These are phyloP conservation scores for Coemansia sp. DNA, from an alignment of 192 early-diverging fungal species.

Conservation along the genomic window DNA sequence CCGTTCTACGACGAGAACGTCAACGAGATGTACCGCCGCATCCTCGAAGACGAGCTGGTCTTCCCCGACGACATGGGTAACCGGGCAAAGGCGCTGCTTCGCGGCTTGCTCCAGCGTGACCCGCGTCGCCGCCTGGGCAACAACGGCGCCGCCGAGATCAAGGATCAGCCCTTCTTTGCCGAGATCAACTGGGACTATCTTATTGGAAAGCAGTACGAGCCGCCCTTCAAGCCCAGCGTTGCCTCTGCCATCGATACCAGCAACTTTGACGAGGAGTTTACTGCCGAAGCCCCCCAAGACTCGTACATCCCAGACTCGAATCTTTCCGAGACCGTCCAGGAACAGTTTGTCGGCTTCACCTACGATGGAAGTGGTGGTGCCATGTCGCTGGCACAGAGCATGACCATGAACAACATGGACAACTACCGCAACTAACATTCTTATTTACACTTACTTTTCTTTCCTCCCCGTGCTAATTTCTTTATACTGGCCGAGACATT, in stretches of 20 bases:
- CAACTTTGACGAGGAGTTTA: constrained; percentile 99
- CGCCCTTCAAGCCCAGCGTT: constrained; percentile 92
- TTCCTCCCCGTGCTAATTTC: too few species aligned
- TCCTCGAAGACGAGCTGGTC: constrained; percentile 1
- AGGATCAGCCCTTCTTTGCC: constrained; percentile 91
- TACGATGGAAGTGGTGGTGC: constrained; percentile 78
- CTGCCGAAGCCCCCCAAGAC: constrained; percentile 88
- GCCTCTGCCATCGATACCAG: constrained; percentile 88
- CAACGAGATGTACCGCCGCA: constrained; percentile 70
- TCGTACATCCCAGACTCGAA: constrained; percentile 80
- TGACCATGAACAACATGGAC: constrained; percentile 55
- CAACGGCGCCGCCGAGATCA: constrained; percentile 87
- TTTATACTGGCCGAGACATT: too few species aligned
- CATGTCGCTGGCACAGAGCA: constrained; percentile 61
- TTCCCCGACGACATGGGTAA: constrained; percentile 60
- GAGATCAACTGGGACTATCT: constrained; percentile 87
- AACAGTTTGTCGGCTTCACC: constrained; percentile 95
- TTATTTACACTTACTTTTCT: neutral
- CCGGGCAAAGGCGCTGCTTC: constrained; percentile 65
- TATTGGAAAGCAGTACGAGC: constrained; percentile 87
- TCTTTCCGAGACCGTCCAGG: constrained; percentile 85
- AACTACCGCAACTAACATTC: constrained; percentile 31
- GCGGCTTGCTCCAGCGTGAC: constrained; percentile 76
- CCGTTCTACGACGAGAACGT: too few species aligned
- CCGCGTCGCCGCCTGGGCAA: constrained; percentile 80